Conservation (phyloP, 257 asterid species). For the Solanum pinnatisectum region DNA sequence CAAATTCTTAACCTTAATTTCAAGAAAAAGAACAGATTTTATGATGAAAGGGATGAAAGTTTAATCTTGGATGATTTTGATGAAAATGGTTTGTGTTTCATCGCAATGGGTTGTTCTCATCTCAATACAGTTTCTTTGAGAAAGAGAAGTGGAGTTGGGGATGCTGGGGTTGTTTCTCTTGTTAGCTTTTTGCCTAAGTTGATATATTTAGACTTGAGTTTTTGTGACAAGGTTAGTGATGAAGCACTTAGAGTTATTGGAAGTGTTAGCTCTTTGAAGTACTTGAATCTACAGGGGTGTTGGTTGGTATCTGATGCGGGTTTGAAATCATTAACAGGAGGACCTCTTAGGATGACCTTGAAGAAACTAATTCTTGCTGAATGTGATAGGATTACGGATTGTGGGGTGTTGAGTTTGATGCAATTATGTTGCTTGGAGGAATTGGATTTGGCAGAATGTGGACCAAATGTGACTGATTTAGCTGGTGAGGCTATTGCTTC, state of each 20-base stretch:
- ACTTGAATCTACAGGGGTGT: slow-evolving; percentile 18
- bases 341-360: slow-evolving; percentile 1
- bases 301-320: slow-evolving; percentile 12
- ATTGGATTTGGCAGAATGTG: slow-evolving; percentile 15
- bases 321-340: slow-evolving; percentile 6
- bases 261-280: slow-evolving; percentile 3
- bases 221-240: slow-evolving; percentile 14
- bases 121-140: slow-evolving; percentile 6
- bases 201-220: slow-evolving; percentile 14
- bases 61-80: slow-evolving; percentile 4
- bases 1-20: slow-evolving; percentile 9
- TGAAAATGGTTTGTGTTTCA: slow-evolving; percentile 5
- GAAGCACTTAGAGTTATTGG: slow-evolving; percentile 14
- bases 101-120: slow-evolving; percentile 4
- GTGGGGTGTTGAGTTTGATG: slow-evolving; percentile 12
- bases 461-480: slow-evolving; percentile 11
- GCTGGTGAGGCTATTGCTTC: slow-evolving; percentile 1
- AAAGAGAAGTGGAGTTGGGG: slow-evolving; percentile 6
- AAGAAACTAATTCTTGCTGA: slow-evolving; percentile 15
- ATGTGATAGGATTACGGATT: slow-evolving; percentile 19
- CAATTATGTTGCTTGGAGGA: slow-evolving; percentile 12
- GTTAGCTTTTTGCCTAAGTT: slow-evolving; percentile 9
- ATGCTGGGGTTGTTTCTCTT: slow-evolving; percentile 11
- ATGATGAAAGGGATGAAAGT: neutral
- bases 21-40: neutral